phyloP scores from a whole-genome alignment of 805 yeast species.

The Priceomyces carsonii region DNA sequence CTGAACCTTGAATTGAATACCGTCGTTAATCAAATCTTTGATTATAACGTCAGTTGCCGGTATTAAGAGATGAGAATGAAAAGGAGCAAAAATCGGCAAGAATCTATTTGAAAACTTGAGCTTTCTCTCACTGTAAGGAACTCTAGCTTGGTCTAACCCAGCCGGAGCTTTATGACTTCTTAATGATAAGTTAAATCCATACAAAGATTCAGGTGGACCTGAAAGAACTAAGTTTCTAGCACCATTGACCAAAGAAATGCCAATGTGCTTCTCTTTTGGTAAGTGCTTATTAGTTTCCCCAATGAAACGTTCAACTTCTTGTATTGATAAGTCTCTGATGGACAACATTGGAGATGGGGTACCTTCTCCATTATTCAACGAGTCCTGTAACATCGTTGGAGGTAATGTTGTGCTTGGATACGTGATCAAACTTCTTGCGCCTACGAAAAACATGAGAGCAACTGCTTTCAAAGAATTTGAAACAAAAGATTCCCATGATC shows the following conservation, averaged over 20 bases:
- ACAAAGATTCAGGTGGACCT: conserved; percentile 97
- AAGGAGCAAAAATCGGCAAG: conserved; percentile 93
- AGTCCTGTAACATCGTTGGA: conserved; percentile 89
- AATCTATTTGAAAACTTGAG: conserved; percentile 90
- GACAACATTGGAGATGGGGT: conserved; percentile 97
- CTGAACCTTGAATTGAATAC: conserved; percentile 54
- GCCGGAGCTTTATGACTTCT: conserved; percentile 94
- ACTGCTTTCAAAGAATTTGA: conserved; percentile 74
- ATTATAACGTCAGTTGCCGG: conserved; percentile 69
- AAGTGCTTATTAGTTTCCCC: conserved; percentile 89
- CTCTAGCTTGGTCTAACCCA: conserved; percentile 92
- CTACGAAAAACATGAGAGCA: conserved; percentile 86
- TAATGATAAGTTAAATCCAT: conserved; percentile 89
- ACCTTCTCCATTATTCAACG: conserved; percentile 93
- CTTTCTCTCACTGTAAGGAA: conserved; percentile 92
- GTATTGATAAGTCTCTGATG: conserved; percentile 79
- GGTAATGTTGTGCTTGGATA: conserved; percentile 95
- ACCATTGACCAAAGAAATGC: conserved; percentile 90
- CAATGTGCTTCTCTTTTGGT: conserved; percentile 88
- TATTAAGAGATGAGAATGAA: conserved; percentile 85
- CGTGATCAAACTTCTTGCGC: conserved; percentile 84
- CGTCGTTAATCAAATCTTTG: conserved; percentile 59
- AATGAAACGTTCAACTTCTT: conserved; percentile 77
- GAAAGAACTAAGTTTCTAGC: conserved; percentile 93
- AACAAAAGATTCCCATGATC: conserved; percentile 83